Conservation (phyloP, 345 rosid genomes). For the Acer negundo region DNA sequence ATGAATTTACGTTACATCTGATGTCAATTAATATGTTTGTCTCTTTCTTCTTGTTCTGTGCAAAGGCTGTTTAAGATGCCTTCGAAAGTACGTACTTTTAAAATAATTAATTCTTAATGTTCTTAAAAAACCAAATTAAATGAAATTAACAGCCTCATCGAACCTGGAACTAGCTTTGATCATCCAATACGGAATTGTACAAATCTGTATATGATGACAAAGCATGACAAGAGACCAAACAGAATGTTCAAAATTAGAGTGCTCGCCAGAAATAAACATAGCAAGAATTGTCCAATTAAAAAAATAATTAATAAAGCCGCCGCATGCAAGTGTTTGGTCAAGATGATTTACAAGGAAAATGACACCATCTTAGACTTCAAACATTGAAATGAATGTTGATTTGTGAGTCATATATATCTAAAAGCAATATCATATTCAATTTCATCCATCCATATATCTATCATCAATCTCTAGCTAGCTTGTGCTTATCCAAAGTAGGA, state of each 20-base stretch:
- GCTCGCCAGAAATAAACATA: not conserved
- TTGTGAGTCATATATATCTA: not conserved
- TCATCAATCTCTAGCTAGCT: not conserved
- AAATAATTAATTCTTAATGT: not conserved
- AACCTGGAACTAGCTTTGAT: not conserved
- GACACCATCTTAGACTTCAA: not conserved
- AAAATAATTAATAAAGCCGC: not conserved
- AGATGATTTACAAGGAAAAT: not conserved
- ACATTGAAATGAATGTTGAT: not conserved
- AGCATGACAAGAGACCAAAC: not conserved
- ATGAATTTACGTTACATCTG: not conserved
- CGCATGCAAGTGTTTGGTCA: slow-evolving; percentile 2
- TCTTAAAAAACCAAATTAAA: not conserved
- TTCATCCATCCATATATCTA: not conserved
- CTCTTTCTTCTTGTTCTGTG: not conserved
- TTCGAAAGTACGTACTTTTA: not conserved
- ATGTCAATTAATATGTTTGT: not conserved
- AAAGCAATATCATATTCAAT: not conserved
- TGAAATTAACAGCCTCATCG: not conserved
- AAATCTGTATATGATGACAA: not conserved
- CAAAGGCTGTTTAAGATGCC: not conserved
- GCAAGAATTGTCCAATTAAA: not conserved
- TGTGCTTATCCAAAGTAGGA: not conserved
- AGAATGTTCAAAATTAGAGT: not conserved
- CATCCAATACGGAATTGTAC: not conserved